Base-by-base conservation (phyloP, 495 filamentous ascomycete species). In the Margaritispora aquatica region DNA sequence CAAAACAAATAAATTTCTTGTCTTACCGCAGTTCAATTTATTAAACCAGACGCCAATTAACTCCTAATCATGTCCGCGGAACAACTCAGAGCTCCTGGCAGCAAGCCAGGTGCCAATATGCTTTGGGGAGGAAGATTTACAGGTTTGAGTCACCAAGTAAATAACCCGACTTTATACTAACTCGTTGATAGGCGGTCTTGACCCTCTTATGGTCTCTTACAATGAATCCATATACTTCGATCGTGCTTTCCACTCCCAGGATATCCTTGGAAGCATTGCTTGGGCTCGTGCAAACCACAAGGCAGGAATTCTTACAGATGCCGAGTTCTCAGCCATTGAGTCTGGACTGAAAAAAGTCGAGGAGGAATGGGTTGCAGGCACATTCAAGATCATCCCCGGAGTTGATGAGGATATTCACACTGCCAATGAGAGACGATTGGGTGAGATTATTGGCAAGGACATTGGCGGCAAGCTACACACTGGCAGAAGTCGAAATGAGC, bases 151-250 rank as follows among this genome's bases (percentile, higher is more conserved):
- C 56, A 55, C 34, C n/a, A 20, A 29, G 24, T 53, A 10, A 19
- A 53, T n/a, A n/a, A n/a, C n/a, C n/a, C n/a, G n/a, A 53, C 17
- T 19, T 20, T 20, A 51, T 49, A 41, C 29, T 60, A 44, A 59
- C 41, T 47, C 46, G 29, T 58, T 61, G 23, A 27, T 85, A 63
- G 83, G 89, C 77, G 84, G 86, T 66, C 84, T 94, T 63, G 89
- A 96, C 75, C 88, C 90, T 52, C 78, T 96, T 46, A 96, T 96
- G 90, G 84, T 86, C 51, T 77, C 86, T 63, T 96, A 95, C 78
- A 96, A 96, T 75, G 81, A 86, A 71, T 92, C 88, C 17, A 87
- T 97, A 58, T 84, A 87, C 75, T 96, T 88, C 74, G 92, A 96
- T 75, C 86, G 85, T 63, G 79, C 82, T 49, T 85, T 96, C 71